These are phyloP conservation scores for Cerrena zonata DNA, from an alignment of 1,284 basidiomycete species.

Conservation along the genomic window DNA sequence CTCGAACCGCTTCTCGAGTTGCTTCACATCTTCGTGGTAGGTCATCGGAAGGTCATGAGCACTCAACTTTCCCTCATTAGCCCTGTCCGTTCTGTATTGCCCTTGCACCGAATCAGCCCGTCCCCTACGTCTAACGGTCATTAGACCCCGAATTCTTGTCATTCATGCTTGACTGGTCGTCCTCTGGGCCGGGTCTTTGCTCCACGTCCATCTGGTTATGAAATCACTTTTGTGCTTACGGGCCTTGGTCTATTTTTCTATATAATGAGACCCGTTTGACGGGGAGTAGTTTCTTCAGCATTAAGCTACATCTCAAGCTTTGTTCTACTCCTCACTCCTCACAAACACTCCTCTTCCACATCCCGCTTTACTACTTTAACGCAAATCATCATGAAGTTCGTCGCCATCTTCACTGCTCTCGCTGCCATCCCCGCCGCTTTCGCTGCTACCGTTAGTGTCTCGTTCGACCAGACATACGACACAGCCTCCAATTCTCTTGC, in stretches of 20 bases:
- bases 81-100: not conserved
- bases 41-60: not conserved
- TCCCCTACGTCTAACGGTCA: too few relatives aligned
- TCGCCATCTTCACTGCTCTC: conserved; percentile 14
- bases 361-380: too few relatives aligned
- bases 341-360: not conserved
- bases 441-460: conserved; percentile 33
- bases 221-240: too few relatives aligned
- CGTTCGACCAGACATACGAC: conserved; percentile 42
- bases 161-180: not conserved
- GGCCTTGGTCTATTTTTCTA: too few relatives aligned
- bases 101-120: not conserved
- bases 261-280: too few relatives aligned
- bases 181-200: not conserved
- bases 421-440: conserved; percentile 24
- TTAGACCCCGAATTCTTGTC: not conserved
- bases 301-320: not conserved
- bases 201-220: not conserved
- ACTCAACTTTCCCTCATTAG: not conserved
- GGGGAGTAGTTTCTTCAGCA: not conserved
- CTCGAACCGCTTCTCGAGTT: too few relatives aligned
- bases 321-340: not conserved
- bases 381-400: conserved; percentile 1
- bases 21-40: not conserved
- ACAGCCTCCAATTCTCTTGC: conserved; percentile 27